phyloP scores from a whole-genome alignment of 2,329 filamentous ascomycete species.

The Alternaria alternata region DNA sequence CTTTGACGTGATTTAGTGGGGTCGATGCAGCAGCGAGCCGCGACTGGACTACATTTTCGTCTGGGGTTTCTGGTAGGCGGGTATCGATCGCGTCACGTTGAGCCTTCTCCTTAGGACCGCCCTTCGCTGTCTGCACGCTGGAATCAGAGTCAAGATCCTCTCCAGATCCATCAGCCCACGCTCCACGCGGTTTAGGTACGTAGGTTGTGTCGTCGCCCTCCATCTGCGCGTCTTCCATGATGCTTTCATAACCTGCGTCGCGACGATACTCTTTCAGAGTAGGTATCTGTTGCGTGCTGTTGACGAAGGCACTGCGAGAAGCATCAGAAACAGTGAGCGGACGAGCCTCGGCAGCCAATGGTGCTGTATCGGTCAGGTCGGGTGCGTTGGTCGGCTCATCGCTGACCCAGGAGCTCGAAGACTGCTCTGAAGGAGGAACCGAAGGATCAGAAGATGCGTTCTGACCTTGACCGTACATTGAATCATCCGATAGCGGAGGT shows the following conservation, averaged over 20 bases:
- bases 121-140: constrained; percentile 33
- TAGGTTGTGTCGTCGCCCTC: constrained; percentile 28
- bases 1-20: constrained; percentile 22
- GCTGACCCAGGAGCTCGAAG: constrained; percentile 27
- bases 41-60: background rate
- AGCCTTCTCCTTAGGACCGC: constrained; percentile 24
- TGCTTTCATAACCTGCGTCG: constrained; percentile 13
- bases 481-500: constrained; percentile 35
- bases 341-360: constrained; percentile 8
- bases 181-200: constrained; percentile 20
- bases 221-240: constrained; percentile 34
- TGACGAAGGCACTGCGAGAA: constrained; percentile 52
- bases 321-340: constrained; percentile 40
- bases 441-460: constrained; percentile 27
- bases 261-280: constrained; percentile 36
- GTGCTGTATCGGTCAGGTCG: constrained; percentile 22
- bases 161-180: constrained; percentile 52
- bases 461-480: constrained; percentile 22
- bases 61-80: constrained; percentile 14
- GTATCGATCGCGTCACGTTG: constrained; percentile 9
- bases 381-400: constrained; percentile 27
- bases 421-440: constrained; percentile 26
- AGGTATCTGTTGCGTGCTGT: constrained; percentile 53
- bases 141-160: constrained; percentile 41
- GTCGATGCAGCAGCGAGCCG: constrained; percentile 15